Conservation (phyloP, 1,139 yeast species). For the Geotrichum reessii region DNA sequence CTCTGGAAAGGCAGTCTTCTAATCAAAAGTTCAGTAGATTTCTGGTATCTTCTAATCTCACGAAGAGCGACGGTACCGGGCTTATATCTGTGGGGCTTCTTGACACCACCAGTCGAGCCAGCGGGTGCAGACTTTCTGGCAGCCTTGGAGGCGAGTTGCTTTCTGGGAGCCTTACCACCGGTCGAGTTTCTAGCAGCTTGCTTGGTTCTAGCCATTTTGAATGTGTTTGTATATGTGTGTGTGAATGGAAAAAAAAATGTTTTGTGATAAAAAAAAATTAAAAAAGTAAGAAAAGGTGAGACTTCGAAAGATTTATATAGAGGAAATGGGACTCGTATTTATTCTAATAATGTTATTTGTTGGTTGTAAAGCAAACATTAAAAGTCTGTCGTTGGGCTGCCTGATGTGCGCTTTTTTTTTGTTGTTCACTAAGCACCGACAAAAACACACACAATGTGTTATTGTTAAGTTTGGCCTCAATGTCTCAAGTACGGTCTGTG, state of each 20-base stretch:
- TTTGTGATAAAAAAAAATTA: not conserved
- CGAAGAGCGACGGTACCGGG: constrained; percentile 99
- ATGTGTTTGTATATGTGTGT: not conserved
- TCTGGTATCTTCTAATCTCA: constrained; percentile 99
- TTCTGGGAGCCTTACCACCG: constrained; percentile 99
- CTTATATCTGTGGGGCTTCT: constrained; percentile 99
- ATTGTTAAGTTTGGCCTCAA: not conserved
- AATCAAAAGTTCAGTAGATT: constrained; percentile 92
- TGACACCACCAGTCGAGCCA: constrained; percentile 92
- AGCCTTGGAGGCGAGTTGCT: constrained; percentile 97
- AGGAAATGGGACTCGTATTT: not conserved
- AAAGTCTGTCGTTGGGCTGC: not conserved
- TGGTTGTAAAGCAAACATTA: not conserved
- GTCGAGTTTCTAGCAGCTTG: constrained; percentile 98
- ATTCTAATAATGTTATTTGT: not conserved
- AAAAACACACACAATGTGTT: not conserved
- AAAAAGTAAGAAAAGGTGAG: not conserved
- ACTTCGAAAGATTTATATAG: no score
- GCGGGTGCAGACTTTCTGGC: constrained; percentile 89
- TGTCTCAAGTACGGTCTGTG: constrained; percentile 1
- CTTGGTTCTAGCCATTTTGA: constrained; percentile 92
- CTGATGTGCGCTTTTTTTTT: not conserved
- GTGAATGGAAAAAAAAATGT: constrained; percentile 2
- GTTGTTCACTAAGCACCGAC: not conserved
- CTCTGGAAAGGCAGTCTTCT: constrained; percentile 99